Conservation (phyloP, 23 red algal species). For the Gracilaria domingensis region DNA sequence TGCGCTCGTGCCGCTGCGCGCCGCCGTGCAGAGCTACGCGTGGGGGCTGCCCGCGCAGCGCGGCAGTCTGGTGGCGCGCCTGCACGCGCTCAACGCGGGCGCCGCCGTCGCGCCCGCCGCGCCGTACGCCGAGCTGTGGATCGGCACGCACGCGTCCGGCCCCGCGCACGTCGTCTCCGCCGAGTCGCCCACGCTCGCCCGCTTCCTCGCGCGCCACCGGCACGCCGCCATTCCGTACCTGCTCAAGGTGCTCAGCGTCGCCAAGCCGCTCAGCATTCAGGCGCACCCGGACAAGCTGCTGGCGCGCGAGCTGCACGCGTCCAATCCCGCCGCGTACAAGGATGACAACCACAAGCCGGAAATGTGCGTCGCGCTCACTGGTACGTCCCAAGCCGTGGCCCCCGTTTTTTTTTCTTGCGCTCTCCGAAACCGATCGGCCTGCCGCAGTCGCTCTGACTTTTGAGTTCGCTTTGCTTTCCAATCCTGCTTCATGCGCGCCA, state of each 20-base stretch:
- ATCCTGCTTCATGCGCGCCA: no score
- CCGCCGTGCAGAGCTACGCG: slow-evolving; percentile 79
- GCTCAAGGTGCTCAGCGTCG: slow-evolving; percentile 95
- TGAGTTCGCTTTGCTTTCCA: no score
- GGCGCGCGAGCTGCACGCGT: slow-evolving; percentile 69
- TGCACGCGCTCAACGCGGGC: slow-evolving; percentile 62
- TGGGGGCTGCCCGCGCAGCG: slow-evolving; percentile 59
- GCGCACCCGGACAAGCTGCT: slow-evolving; percentile 84
- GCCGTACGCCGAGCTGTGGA: slow-evolving; percentile 96
- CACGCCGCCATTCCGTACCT: slow-evolving; percentile 75
- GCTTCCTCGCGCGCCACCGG: neutral
- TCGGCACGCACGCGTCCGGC: slow-evolving; percentile 87
- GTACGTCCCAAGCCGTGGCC: slow-evolving; percentile 45
- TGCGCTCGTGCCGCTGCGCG: slow-evolving; percentile 41
- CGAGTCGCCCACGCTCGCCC: neutral
- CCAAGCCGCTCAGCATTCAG: slow-evolving; percentile 89
- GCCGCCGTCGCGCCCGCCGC: slow-evolving; percentile 18
- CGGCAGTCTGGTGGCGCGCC: slow-evolving; percentile 61
- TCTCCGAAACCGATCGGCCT: no score
- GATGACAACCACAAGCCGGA: slow-evolving; percentile 99
- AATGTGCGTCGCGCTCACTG: slow-evolving; percentile 86
- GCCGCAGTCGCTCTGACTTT: no score
- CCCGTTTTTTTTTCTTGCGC: no score
- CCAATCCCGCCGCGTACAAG: slow-evolving; percentile 80
- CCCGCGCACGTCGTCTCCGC: slow-evolving; percentile 60